phyloP scores from a whole-genome alignment of 345 rosid species.

The Geranium brycei region DNA sequence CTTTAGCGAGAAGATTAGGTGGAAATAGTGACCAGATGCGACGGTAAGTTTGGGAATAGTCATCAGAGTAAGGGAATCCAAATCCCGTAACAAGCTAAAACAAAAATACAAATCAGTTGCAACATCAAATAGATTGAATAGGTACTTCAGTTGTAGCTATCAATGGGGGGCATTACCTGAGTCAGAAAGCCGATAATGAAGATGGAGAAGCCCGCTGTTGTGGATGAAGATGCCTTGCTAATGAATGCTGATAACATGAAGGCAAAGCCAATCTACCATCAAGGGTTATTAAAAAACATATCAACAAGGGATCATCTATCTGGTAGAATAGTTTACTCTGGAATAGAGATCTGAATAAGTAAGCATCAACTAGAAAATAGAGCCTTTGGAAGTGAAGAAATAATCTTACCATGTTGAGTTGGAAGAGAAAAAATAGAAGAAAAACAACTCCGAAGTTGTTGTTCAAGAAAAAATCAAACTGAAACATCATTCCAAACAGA shows the following conservation, averaged over 20 bases:
- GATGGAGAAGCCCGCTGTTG: slow-evolving; percentile 61
- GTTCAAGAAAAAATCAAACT: slow-evolving; percentile 75
- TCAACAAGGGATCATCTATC: slow-evolving; percentile 1
- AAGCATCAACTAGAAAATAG: slow-evolving; percentile 1
- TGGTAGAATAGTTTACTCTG: slow-evolving; percentile 1
- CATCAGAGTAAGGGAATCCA: slow-evolving; percentile 52
- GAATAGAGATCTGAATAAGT: slow-evolving; percentile 2
- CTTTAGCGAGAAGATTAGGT: slow-evolving; percentile 74
- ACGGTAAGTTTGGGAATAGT: slow-evolving; percentile 16
- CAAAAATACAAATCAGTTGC: slow-evolving; percentile 3
- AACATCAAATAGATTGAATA: slow-evolving; percentile 7
- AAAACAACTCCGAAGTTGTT: slow-evolving; percentile 63
- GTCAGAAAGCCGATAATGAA: slow-evolving; percentile 68
- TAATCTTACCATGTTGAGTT: slow-evolving; percentile 62
- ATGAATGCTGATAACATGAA: slow-evolving; percentile 79
- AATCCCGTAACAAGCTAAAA: slow-evolving; percentile 43
- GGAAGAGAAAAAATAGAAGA: slow-evolving; percentile 74
- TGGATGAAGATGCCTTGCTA: slow-evolving; percentile 70
- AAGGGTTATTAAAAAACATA: slow-evolving; percentile 9
- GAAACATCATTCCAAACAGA: slow-evolving; percentile 94
- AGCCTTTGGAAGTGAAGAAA: neutral
- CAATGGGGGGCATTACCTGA: slow-evolving; percentile 36
- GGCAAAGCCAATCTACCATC: slow-evolving; percentile 59
- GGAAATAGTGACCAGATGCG: slow-evolving; percentile 73
- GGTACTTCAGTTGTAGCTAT: slow-evolving; percentile 3